These are phyloP conservation scores for Populus hybrid DNA, from an alignment of 441 rosid species.

Conservation along the genomic window DNA sequence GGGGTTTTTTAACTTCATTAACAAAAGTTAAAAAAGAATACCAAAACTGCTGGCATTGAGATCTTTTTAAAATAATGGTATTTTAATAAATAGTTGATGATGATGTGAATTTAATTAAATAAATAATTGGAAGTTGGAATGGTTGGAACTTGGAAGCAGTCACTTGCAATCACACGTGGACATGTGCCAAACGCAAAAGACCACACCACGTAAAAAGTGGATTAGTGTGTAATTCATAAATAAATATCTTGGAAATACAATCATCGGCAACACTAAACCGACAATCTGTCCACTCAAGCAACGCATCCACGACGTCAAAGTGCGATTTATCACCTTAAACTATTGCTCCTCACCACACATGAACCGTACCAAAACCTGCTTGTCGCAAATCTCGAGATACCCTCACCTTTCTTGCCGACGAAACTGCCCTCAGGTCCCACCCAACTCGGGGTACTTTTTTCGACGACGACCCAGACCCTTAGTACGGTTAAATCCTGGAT, in stretches of 20 bases:
- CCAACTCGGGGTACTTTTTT: background rate
- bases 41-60: too few species aligned
- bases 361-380: background rate
- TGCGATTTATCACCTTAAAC: background rate
- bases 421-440: constrained; percentile 20
- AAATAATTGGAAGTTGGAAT: constrained; percentile 1
- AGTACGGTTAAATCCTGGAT: background rate
- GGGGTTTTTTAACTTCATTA: too few species aligned
- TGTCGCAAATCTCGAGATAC: constrained; percentile 20
- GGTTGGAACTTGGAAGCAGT: background rate
- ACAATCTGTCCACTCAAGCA: constrained; percentile 23
- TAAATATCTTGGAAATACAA: background rate
- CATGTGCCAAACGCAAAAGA: background rate
- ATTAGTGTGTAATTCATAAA: constrained; percentile 6
- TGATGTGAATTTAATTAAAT: too few species aligned
- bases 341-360: background rate
- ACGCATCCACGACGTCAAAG: constrained; percentile 15
- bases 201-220: background rate
- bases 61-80: too few species aligned
- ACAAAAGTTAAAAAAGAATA: too few species aligned
- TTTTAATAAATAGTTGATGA: too few species aligned
- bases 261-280: constrained; percentile 25
- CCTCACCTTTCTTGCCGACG: background rate
- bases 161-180: constrained; percentile 4
- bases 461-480: too few species aligned